Evolutionary conservation across 2,329 filamentous ascomycete species (phyloP), one percentile per base, ranked within the genome.

Genomic region (Colletotrichum siamense): DNA sequence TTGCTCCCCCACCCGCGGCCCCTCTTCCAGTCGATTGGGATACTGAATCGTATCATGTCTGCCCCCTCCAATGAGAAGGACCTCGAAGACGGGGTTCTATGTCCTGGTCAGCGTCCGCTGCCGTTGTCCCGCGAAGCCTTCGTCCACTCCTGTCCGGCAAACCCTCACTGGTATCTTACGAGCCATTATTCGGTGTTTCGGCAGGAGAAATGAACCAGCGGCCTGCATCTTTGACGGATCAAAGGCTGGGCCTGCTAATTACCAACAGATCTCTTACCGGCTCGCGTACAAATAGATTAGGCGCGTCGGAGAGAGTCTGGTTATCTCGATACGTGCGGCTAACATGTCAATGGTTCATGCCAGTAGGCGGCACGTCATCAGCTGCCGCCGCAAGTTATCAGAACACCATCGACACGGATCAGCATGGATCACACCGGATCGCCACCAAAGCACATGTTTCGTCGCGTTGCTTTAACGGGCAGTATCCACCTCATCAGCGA

Each of bases 21-120:
- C 73, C 55, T 73, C 64, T 65, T 36, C 73, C 64, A 69, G 70
- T 57, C 70, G 73, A 73, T 76, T 73, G 73, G 73, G 57, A 73
- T 76, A 15, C 70, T 76, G 73, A 76, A 76, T 76, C 73, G 73
- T 76, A 76, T 76, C 70, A 65, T 73, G 8, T 49, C 34, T 52
- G 16, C 30, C 10, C 55, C 49, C 55, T 66, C 69, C 73, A 73
- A 75, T 63, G 63, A 52, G 32, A 36, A 39, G 8, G 36, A 59
- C 26, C 22, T 62, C 39, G 52, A 63, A 16, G 59, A 62, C 30
- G 36, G 62, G 32, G 52, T 72, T 39, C n/a, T 18, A 24, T 62
- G 67, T 34, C 55, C 52, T 61, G 34, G 34, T 18, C 24, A 44
- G 34, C 28, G n/a, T 22, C 22, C 68, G 32, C 61, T 66, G 52